Evolutionary conservation across 257 asterid species (phyloP).

Genomic region (Misopates orontium): DNA sequence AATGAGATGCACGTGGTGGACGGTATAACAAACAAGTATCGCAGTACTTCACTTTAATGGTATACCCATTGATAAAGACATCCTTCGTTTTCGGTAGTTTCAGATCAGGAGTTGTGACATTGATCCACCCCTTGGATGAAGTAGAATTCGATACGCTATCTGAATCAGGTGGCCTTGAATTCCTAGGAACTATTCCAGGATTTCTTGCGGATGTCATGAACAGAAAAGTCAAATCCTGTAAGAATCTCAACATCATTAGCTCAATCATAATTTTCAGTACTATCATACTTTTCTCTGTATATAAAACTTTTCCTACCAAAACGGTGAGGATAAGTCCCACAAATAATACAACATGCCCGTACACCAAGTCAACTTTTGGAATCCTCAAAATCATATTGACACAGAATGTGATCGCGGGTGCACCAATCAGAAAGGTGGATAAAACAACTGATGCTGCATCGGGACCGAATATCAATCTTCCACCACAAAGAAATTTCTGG

Average conservation of each 20-base stretch:
- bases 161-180: conserved; percentile 54
- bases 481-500: conserved; percentile 83
- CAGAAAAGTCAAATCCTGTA: conserved; percentile 75
- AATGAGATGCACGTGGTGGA: conserved; percentile 94
- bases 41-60: conserved; percentile 71
- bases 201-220: conserved; percentile 72
- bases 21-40: conserved; percentile 88
- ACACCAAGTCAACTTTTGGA: conserved; percentile 36
- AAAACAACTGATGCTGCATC: conserved; percentile 62
- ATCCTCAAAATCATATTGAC: conserved; percentile 47
- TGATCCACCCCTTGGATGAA: conserved; percentile 66
- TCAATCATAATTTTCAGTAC: not conserved
- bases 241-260: conserved; percentile 11
- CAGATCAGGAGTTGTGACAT: conserved; percentile 40
- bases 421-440: conserved; percentile 62
- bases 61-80: conserved; percentile 59
- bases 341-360: conserved; percentile 48
- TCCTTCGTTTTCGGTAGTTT: conserved; percentile 78
- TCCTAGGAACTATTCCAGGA: conserved; percentile 87
- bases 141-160: conserved; percentile 38
- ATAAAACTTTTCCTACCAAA: conserved; percentile 40
- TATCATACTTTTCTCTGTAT: not conserved
- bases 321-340: conserved; percentile 58
- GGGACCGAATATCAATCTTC: conserved; percentile 85
- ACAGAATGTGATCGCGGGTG: conserved; percentile 74